Percentiles rank a stretch among this genome's conserved stretches.
These are phyloP conservation scores for Candida silvicultrix DNA, from an alignment of 805 yeast genomes.

Conservation along the genomic window DNA sequence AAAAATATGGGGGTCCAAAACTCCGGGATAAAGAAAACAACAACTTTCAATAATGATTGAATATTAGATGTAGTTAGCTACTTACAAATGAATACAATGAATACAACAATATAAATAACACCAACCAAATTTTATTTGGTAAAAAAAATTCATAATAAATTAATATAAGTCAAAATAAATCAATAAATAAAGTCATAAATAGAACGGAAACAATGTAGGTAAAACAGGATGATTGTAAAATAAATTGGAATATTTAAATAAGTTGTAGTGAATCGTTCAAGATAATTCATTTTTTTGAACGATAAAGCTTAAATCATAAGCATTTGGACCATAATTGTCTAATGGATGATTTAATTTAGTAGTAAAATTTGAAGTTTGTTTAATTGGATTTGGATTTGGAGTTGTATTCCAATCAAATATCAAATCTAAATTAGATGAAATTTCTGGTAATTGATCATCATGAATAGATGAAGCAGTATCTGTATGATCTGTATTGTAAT, in stretches of 20 bases:
- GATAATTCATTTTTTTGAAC: neutral
- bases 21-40: too few relatives aligned
- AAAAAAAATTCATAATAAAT: too few relatives aligned
- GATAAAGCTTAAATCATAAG: neutral
- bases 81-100: too few relatives aligned
- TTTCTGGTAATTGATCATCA: conserved; percentile 10
- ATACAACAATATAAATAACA: neutral
- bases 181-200: neutral
- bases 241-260: neutral
- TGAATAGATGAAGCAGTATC: conserved; percentile 3
- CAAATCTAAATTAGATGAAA: conserved; percentile 7
- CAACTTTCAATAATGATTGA: too few relatives aligned
- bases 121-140: neutral
- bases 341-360: neutral
- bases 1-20: too few relatives aligned
- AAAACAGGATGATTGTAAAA: neutral
- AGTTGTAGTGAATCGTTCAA: neutral
- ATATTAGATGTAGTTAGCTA: too few relatives aligned
- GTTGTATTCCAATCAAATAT: conserved; percentile 10
- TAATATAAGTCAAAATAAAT: too few relatives aligned
- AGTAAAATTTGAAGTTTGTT: neutral
- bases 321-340: neutral
- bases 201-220: neutral
- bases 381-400: neutral
- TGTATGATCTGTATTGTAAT: conserved; percentile 3